Conservation (phyloP, 1,284 basidiomycete species). For the Ganoderma resinaceum region DNA sequence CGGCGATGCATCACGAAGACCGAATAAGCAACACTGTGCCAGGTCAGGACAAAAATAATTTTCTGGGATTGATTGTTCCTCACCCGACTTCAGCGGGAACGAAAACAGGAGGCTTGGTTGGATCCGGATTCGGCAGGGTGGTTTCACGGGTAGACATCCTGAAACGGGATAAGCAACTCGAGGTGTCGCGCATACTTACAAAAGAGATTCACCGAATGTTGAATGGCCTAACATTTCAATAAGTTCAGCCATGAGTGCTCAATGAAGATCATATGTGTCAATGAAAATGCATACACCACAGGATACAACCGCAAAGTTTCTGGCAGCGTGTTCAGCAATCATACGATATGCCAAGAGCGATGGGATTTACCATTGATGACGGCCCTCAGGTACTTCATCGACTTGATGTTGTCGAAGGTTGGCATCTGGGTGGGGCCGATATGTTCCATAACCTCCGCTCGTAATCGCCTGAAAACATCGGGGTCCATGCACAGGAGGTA, state of each 20-base stretch:
- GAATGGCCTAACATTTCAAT: constrained; percentile 32
- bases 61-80: background rate
- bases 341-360: no score
- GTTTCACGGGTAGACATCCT: constrained; percentile 32
- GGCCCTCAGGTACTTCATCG: constrained; percentile 47
- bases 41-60: background rate
- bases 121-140: constrained; percentile 32
- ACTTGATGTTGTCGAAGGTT: constrained; percentile 47
- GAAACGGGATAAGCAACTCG: background rate
- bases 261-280: background rate
- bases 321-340: constrained; percentile 9
- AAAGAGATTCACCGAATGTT: constrained; percentile 31
- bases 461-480: constrained; percentile 42
- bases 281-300: constrained; percentile 29
- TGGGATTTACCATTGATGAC: constrained; percentile 37
- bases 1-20: constrained; percentile 40
- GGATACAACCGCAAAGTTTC: constrained; percentile 43
- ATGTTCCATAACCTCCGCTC: constrained; percentile 47
- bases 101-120: constrained; percentile 34
- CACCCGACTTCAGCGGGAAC: constrained; percentile 34
- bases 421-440: constrained; percentile 45
- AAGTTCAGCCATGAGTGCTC: background rate
- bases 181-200: background rate
- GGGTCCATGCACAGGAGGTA: constrained; percentile 53
- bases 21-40: constrained; percentile 31